Evolutionary conservation across 345 rosid genomes (phyloP).

Genomic region (Bretschneidera sinensis): DNA sequence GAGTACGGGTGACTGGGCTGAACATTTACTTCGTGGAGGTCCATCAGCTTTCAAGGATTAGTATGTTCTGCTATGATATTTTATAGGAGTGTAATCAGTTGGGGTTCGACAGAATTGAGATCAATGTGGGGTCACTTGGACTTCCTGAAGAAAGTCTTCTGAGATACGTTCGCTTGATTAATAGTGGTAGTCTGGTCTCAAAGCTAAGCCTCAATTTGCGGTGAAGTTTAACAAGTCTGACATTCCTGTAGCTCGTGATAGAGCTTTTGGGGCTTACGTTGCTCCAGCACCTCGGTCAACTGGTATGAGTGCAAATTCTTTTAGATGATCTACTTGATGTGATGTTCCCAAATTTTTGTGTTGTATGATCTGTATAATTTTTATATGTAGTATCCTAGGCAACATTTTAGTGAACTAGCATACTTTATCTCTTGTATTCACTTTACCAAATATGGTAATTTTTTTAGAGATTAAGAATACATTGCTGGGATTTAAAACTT

Average conservation of each 20-base stretch:
- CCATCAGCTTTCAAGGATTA: slow-evolving; percentile 68
- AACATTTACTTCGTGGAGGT: slow-evolving; percentile 61
- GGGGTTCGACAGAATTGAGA: slow-evolving; percentile 87
- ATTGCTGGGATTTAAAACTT: too few species aligned
- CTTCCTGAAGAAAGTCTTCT: slow-evolving; percentile 81
- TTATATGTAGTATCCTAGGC: too few species aligned
- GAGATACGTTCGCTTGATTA: slow-evolving; percentile 77
- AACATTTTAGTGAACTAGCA: not conserved
- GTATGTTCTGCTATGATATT: not conserved
- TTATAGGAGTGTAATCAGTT: slow-evolving; percentile 76
- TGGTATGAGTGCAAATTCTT: slow-evolving; percentile 35
- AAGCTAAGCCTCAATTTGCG: slow-evolving; percentile 77
- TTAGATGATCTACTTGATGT: not conserved
- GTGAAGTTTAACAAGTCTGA: slow-evolving; percentile 73
- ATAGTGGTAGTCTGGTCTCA: slow-evolving; percentile 76
- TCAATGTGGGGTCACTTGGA: slow-evolving; percentile 71
- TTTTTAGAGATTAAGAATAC: too few species aligned
- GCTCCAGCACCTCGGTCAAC: slow-evolving; percentile 62
- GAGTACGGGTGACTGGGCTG: slow-evolving; percentile 92
- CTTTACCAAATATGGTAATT: too few species aligned
- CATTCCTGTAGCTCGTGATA: slow-evolving; percentile 43
- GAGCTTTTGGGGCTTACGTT: slow-evolving; percentile 82
- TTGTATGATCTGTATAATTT: slow-evolving; percentile 1
- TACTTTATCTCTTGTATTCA: not conserved
- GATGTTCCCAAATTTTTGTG: too few species aligned